These are phyloP conservation scores for Cystobasidiaceae sp. DNA, from an alignment of 1,284 basidiomycete species.

Conservation along the genomic window DNA sequence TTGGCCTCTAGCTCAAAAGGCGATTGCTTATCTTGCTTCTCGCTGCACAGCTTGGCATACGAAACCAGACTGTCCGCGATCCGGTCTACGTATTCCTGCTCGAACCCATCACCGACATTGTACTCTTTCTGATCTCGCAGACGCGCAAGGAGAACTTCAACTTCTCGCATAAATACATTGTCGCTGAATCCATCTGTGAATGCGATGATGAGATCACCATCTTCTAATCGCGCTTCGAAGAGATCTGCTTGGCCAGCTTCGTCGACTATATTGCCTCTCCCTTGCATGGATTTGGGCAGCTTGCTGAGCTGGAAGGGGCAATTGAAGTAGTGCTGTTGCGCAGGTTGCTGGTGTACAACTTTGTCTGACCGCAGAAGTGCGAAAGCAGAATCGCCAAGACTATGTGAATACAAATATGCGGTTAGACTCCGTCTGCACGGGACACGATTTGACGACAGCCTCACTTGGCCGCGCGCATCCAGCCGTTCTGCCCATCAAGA, in stretches of 20 bases:
- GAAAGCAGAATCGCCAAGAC: constrained; percentile 80
- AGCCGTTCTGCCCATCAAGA: constrained; percentile 67
- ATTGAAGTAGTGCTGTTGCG: constrained; percentile 77
- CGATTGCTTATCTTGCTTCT: constrained; percentile 60
- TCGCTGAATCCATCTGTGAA: constrained; percentile 82
- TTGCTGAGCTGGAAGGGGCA: constrained; percentile 46
- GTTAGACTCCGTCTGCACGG: neutral
- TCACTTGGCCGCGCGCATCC: constrained; percentile 73
- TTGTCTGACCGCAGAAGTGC: constrained; percentile 66
- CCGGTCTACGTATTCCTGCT: constrained; percentile 32
- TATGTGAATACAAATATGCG: constrained; percentile 42
- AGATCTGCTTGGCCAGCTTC: constrained; percentile 62
- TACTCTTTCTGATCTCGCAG: constrained; percentile 52
- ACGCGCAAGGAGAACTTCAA: constrained; percentile 62
- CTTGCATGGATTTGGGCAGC: constrained; percentile 56
- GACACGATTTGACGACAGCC: constrained; percentile 39
- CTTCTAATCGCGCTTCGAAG: constrained; percentile 59
- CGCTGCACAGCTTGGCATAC: constrained; percentile 65
- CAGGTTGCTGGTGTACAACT: constrained; percentile 58
- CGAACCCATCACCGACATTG: constrained; percentile 2
- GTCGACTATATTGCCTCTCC: constrained; percentile 59
- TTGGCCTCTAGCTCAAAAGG: constrained; percentile 47
- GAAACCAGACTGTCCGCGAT: constrained; percentile 66
- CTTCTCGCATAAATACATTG: constrained; percentile 71
- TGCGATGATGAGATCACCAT: constrained; percentile 44